Evolutionary conservation across 192 early-diverging fungal species (phyloP), one percentile per base, ranked within the genome.

Genomic region (Linnemannia zychae): DNA sequence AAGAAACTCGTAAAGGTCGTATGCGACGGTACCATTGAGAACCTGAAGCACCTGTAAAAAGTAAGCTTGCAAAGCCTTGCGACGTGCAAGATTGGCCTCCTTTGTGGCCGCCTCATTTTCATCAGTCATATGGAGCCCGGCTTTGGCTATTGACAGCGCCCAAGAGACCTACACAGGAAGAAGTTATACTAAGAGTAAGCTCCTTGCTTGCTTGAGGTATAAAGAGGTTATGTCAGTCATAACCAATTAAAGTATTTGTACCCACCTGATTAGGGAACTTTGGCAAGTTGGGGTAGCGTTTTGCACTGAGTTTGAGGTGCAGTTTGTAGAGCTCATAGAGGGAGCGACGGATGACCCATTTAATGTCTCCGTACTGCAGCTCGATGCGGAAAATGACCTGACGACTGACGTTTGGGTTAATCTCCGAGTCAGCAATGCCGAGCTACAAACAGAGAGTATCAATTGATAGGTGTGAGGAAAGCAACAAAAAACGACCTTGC

Each of bases 1-100:
- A 63, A 96, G 73, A 77, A 96, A 96, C 68, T 93, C 94, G 82
- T 94, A 94, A 13, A 96, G 77, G 73, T 96, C 94, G 76, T 92
- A 94, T 11, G 89, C 91, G 28, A 93, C 90, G 15, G 87, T 82
- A 84, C 95, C 90, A 67, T 93, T 92, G 18, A 93, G 87, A 18
- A 74, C 84, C 38, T 90, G 89, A 49, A 95, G 81, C 37, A 95
- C 75, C 50, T 91, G 76, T 22, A 92, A 84, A 36, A 95, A 72
- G 74, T 95, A 96, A 4, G 60, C 70, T 66, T 95, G 92, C 37
- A 96, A 88, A 24, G 81, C 79, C 28, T 90, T 90, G 67, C 94
- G 88, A 44, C 91, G 88, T 50, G 91, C 89, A 16, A 90, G 73
- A 18, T 88, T 87, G 4, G 87, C 71, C 15, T 92, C 90, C 67